phyloP scores from a whole-genome alignment of 1,284 basidiomycete genomes.

The Baeospora myosura region DNA sequence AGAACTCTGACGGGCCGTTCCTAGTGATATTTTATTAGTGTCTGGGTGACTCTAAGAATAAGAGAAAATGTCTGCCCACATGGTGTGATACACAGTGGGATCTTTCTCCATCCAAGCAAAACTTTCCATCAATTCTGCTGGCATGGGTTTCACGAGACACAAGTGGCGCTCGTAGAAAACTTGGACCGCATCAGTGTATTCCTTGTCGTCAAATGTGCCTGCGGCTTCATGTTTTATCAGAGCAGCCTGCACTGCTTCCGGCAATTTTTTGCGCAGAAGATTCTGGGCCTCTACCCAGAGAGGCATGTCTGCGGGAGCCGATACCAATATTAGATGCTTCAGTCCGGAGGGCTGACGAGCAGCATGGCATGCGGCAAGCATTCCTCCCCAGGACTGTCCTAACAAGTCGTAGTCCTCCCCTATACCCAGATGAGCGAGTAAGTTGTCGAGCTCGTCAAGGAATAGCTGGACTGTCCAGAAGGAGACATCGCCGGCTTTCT shows the following conservation, averaged over 20 bases:
- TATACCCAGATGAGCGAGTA: constrained; percentile 33
- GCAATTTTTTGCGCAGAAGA: constrained; percentile 28
- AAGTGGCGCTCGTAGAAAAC: constrained; percentile 37
- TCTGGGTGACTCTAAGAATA: too few relatives aligned
- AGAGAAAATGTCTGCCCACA: too few relatives aligned
- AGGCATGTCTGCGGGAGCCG: constrained; percentile 32
- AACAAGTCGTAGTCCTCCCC: constrained; percentile 29
- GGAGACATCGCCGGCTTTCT: constrained; percentile 24
- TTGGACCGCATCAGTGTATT: constrained; percentile 37
- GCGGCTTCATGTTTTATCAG: constrained; percentile 40
- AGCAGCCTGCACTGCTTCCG: constrained; percentile 33
- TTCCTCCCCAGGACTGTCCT: constrained; percentile 48
- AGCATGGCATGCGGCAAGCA: constrained; percentile 34
- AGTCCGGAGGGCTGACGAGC: constrained; percentile 31
- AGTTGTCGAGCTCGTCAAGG: constrained; percentile 37
- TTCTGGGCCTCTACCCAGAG: constrained; percentile 31
- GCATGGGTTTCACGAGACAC: constrained; percentile 40
- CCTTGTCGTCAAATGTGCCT: constrained; percentile 35
- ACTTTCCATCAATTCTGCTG: constrained; percentile 25
- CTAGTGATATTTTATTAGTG: constrained; percentile 20
- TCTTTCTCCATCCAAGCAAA: constrained; percentile 33
- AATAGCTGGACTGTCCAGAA: constrained; percentile 43
- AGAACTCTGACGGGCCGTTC: constrained; percentile 47
- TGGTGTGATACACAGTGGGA: constrained; percentile 40
- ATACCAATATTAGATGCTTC: constrained; percentile 31